phyloP scores from a whole-genome alignment of 805 yeast genomes.

The Osmozyma mogii region DNA sequence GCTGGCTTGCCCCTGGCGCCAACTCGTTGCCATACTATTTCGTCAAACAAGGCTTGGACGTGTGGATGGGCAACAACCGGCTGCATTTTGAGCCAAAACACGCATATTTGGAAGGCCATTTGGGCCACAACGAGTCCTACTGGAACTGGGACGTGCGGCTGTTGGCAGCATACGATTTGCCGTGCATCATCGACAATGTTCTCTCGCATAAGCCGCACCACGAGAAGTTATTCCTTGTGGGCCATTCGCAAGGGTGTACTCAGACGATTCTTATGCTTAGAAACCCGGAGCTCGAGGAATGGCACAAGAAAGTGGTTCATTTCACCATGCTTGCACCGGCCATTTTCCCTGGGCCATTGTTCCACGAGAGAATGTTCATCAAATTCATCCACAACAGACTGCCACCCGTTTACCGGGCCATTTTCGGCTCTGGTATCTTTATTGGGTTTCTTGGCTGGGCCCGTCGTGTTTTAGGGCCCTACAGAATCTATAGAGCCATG shows the following conservation, averaged over 20 bases:
- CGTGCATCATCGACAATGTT: conserved; percentile 61
- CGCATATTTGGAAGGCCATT: conserved; percentile 22
- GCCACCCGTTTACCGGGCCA: conserved; percentile 32
- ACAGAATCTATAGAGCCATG: conserved; percentile 44
- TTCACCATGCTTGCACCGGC: conserved; percentile 88
- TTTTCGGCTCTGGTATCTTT: conserved; percentile 75
- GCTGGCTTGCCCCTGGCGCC: conserved; percentile 76
- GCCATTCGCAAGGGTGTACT: conserved; percentile 93
- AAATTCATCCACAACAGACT: conserved; percentile 52
- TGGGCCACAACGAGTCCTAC: conserved; percentile 42
- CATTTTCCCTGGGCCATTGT: conserved; percentile 72
- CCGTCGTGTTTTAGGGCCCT: conserved; percentile 37
- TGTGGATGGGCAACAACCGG: conserved; percentile 88
- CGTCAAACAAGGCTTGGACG: conserved; percentile 59
- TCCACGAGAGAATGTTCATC: conserved; percentile 56
- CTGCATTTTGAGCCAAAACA: conserved; percentile 79
- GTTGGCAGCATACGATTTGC: conserved; percentile 72
- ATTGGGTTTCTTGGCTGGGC: conserved; percentile 64
- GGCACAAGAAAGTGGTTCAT: conserved; percentile 50
- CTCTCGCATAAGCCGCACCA: conserved; percentile 32
- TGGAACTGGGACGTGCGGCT: conserved; percentile 95
- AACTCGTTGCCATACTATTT: conserved; percentile 62
- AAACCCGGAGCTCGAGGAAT: conserved; percentile 19
- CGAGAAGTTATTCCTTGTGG: conserved; percentile 51
- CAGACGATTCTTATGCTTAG: conserved; percentile 70